phyloP scores from a whole-genome alignment of 352 stramenopile genomes.

The Pythium rishiriense region DNA sequence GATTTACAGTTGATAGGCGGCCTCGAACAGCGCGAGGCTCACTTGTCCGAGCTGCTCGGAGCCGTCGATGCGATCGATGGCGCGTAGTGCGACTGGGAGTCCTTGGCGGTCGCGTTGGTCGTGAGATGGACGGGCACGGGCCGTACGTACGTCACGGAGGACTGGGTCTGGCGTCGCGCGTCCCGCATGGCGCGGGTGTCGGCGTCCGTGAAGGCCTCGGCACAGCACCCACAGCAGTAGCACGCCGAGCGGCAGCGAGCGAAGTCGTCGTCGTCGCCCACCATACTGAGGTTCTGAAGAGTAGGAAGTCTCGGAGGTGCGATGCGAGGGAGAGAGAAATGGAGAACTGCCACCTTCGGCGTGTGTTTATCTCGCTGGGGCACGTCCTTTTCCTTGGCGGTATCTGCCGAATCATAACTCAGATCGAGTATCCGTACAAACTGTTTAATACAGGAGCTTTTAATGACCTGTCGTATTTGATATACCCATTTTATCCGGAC shows the following conservation, averaged over 20 bases:
- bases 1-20: too few relatives aligned
- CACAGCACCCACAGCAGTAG: constrained; percentile 1
- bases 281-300: not conserved
- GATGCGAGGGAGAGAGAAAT: too few relatives aligned
- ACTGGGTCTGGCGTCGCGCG: not conserved
- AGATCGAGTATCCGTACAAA: too few relatives aligned
- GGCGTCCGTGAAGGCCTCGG: not conserved
- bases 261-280: not conserved
- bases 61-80: not conserved
- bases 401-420: too few relatives aligned
- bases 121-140: not conserved
- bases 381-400: too few relatives aligned
- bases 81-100: not conserved
- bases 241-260: not conserved
- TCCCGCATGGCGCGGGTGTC: not conserved
- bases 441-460: too few relatives aligned
- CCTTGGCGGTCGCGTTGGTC: not conserved
- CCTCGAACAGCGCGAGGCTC: too few relatives aligned
- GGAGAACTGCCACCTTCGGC: too few relatives aligned
- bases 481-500: too few relatives aligned
- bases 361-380: too few relatives aligned
- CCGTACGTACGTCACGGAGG: not conserved
- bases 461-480: too few relatives aligned
- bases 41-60: not conserved
- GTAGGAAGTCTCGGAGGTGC: too few relatives aligned